Conservation (phyloP, 108 stramenopile genomes). For the Tribonema minus region DNA sequence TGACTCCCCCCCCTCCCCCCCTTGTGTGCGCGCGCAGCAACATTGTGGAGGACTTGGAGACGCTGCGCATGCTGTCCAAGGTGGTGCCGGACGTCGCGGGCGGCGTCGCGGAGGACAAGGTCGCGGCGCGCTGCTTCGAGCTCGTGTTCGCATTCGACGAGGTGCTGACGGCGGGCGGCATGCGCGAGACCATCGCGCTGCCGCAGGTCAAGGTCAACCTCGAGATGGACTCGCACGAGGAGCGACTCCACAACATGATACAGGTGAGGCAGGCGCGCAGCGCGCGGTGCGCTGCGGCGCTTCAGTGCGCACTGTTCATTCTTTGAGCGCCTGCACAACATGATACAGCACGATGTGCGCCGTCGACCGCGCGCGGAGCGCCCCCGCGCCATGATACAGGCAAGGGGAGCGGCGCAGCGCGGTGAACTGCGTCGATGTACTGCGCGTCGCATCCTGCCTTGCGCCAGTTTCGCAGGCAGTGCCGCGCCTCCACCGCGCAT, state of each 20-base stretch:
- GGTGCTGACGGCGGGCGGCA: conserved; percentile 91
- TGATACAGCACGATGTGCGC: too few species aligned
- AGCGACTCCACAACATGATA: conserved; percentile 86
- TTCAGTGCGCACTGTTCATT: too few species aligned
- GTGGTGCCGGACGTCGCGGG: conserved; percentile 94
- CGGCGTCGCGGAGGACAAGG: conserved; percentile 78
- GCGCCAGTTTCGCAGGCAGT: too few species aligned
- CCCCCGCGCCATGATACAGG: too few species aligned
- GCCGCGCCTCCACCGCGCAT: not conserved
- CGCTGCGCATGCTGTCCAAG: conserved; percentile 90
- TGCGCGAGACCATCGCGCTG: conserved; percentile 87
- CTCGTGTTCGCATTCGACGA: conserved; percentile 99
- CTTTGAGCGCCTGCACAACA: conserved; percentile 84
- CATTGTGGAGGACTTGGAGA: conserved; percentile 89
- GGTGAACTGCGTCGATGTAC: too few species aligned
- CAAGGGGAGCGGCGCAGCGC: too few species aligned
- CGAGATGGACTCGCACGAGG: conserved; percentile 98
- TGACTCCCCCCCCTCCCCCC: too few species aligned
- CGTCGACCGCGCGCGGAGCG: too few species aligned
- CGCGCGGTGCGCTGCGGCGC: too few species aligned
- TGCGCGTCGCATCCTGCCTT: too few species aligned
- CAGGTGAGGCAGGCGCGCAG: too few species aligned
- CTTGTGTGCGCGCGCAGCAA: too few species aligned
- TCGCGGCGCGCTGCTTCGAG: conserved; percentile 87
- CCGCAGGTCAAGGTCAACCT: conserved; percentile 72